Conservation (phyloP, 306 rosid species). For the Rosa rugosa region DNA sequence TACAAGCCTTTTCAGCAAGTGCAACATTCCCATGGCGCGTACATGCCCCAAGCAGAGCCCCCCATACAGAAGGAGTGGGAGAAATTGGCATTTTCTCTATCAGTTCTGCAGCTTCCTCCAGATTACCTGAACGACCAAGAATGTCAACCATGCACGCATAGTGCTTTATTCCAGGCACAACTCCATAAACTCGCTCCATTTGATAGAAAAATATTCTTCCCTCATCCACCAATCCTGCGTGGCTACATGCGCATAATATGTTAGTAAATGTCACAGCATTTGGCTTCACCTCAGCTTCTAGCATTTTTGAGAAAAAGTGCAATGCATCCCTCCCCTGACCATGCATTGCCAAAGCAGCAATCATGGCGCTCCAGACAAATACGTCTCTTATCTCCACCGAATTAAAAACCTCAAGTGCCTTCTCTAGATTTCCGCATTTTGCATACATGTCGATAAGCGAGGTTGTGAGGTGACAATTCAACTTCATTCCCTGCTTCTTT, state of each 20-base stretch:
- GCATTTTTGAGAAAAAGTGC: constrained; percentile 50
- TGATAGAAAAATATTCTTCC: constrained; percentile 44
- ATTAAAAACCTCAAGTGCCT: constrained; percentile 50
- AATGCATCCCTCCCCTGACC: constrained; percentile 55
- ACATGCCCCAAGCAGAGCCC: constrained; percentile 59
- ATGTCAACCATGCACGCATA: constrained; percentile 57
- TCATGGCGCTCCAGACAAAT: constrained; percentile 67
- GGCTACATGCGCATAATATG: constrained; percentile 60
- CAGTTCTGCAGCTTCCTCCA: constrained; percentile 47
- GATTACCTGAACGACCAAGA: constrained; percentile 55
- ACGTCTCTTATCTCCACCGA: constrained; percentile 51
- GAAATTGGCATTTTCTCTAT: constrained; percentile 48
- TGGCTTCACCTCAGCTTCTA: constrained; percentile 54
- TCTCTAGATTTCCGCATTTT: constrained; percentile 60
- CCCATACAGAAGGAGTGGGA: constrained; percentile 54
- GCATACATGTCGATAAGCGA: constrained; percentile 68
- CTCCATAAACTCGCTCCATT: constrained; percentile 53
- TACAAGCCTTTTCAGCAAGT: constrained; percentile 54
- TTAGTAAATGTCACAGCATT: constrained; percentile 62
- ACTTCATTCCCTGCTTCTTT: constrained; percentile 44
- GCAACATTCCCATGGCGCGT: constrained; percentile 48
- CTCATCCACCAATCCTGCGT: constrained; percentile 50
- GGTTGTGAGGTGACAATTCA: constrained; percentile 50
- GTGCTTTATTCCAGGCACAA: constrained; percentile 56
- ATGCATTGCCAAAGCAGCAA: constrained; percentile 64